Conservation (phyloP, 495 filamentous ascomycete genomes). For the Schizothecium vesticola region DNA sequence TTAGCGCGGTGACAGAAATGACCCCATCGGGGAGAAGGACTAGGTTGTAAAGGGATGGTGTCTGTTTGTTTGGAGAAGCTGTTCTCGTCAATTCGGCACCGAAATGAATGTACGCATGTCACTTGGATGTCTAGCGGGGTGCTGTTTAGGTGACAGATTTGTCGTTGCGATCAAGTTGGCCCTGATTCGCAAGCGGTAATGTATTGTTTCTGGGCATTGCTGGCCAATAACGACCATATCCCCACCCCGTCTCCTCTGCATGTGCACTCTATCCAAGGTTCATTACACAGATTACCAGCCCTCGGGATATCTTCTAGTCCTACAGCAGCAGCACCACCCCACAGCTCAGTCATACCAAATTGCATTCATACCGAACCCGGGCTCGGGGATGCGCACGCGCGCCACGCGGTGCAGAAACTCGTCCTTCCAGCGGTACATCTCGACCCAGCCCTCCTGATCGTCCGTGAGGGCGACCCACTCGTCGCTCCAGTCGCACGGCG, state of each 20-base stretch:
- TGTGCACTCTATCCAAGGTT: not conserved
- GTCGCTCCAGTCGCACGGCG: conserved; percentile 72
- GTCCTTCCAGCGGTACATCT: conserved; percentile 77
- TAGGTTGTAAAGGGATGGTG: too few species aligned
- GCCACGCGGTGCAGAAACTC: conserved; percentile 73
- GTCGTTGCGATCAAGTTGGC: not conserved
- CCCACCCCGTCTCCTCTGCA: not conserved
- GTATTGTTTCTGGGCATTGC: not conserved
- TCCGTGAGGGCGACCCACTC: conserved; percentile 83
- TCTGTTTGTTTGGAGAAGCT: not conserved
- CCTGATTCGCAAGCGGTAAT: not conserved
- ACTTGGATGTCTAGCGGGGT: not conserved
- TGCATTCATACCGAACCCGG: conserved; percentile 84
- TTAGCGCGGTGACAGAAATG: too few species aligned
- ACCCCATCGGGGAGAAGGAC: not conserved
- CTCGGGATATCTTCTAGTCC: not conserved
- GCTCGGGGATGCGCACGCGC: conserved; percentile 66
- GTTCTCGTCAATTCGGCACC: not conserved
- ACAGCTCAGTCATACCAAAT: conserved; percentile 71
- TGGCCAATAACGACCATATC: not conserved
- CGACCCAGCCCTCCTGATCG: conserved; percentile 77
- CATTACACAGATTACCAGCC: not conserved
- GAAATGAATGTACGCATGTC: not conserved
- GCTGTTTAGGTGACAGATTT: not conserved
- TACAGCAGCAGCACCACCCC: not conserved